phyloP scores from a whole-genome alignment of 257 asterid genomes.

The Lycium barbarum region DNA sequence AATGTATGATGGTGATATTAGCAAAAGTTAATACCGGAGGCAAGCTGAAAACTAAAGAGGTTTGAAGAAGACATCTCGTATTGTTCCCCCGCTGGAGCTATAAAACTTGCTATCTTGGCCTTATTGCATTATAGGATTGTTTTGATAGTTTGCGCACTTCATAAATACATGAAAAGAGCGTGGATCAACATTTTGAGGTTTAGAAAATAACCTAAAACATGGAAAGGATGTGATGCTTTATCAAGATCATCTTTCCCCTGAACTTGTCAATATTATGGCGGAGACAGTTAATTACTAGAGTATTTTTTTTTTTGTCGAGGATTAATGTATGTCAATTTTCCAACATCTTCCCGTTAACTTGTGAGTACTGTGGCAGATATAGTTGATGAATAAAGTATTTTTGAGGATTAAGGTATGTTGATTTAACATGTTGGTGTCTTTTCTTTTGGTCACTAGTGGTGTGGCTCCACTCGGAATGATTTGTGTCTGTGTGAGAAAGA shows the following conservation, averaged over 20 bases:
- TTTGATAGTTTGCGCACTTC: not conserved
- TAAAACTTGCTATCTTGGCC: constrained; percentile 3
- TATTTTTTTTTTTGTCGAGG: not conserved
- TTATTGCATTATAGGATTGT: not conserved
- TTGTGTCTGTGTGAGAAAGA: not conserved
- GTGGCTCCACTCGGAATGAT: not conserved
- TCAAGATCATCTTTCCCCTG: not conserved
- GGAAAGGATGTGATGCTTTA: not conserved
- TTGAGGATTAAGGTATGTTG: not conserved
- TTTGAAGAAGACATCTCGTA: not conserved
- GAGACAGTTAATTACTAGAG: not conserved
- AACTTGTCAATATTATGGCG: not conserved
- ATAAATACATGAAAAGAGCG: constrained; percentile 1
- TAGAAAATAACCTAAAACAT: not conserved
- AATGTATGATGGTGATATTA: not conserved
- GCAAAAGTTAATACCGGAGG: not conserved
- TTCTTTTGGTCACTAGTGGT: not conserved
- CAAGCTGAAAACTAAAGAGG: not conserved
- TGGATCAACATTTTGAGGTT: not conserved
- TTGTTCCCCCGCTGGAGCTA: not conserved
- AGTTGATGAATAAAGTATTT: not conserved
- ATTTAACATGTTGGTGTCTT: not conserved
- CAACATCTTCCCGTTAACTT: not conserved
- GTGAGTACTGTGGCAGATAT: not conserved
- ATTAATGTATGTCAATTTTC: not conserved